Evolutionary conservation across 805 yeast species (phyloP), one percentile per base, ranked within the genome.

Genomic region (Lachancea kluyveri): DNA sequence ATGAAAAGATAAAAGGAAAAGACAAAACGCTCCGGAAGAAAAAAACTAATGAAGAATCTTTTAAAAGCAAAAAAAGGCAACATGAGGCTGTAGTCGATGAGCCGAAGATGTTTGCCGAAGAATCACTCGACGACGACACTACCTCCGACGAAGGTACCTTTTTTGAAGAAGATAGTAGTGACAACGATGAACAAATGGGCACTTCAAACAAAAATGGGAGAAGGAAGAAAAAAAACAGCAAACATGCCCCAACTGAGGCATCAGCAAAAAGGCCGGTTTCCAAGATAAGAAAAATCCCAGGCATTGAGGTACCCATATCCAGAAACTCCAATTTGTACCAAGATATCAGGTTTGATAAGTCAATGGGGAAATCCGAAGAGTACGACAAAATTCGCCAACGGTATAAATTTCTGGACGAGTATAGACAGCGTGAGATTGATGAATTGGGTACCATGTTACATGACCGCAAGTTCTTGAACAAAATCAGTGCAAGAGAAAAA

Each of bases 261-360:
- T 80, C 92, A 5, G 64, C 94, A 0, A 86, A 81, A 55, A 70
- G 62, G 42, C 80, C 78, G 11, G 94, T 81, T 1, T 64, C 85
- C 0, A 65, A 67, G 41, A 65, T 85, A 21, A 68, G 97, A 42
- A 76, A 78, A 26, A 77, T 88, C 8, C 90, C 83, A 2, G 92
- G 90, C 0, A 52, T 81, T 27, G 66, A 64, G 29, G 48, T 57
- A 15, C 60, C 62, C 15, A 64, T 56, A 42, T 52, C 59, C 35
- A 46, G 56, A 30, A 47, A 51, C 21, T 36, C 50, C 10, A 64
- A 63, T 10, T 58, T 79, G 17, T 79, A 81, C 52, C 70, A 74
- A 29, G 98, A 92, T 61, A 79, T 94, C 20, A 68, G 98, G 45
- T 92, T 92, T 54, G 96, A 92, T 57, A 72, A 90, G 3, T 87